These are phyloP conservation scores for Cercospora sp. DNA, from an alignment of 2,329 filamentous ascomycete species.

Conservation along the genomic window DNA sequence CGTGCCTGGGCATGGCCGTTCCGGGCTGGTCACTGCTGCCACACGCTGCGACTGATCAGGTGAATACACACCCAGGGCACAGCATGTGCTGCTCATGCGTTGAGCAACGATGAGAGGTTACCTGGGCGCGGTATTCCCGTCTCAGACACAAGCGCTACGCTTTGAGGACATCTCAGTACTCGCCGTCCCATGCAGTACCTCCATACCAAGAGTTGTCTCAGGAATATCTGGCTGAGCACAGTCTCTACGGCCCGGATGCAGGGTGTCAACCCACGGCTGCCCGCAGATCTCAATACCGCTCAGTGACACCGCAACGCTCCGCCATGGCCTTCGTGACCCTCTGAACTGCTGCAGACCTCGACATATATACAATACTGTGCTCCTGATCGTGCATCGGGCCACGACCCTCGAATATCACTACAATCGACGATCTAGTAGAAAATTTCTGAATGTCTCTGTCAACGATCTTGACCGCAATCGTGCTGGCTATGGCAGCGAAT, in stretches of 20 bases:
- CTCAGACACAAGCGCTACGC: neutral
- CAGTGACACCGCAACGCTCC: neutral
- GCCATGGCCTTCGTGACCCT: neutral
- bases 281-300: slow-evolving; percentile 1
- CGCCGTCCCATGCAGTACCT: neutral
- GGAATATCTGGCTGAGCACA: neutral
- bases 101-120: neutral
- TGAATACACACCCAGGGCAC: neutral
- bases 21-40: neutral
- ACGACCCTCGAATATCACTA: neutral
- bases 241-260: neutral
- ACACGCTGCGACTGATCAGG: neutral
- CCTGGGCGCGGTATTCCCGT: neutral
- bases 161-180: neutral
- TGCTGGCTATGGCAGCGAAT: neutral
- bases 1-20: neutral
- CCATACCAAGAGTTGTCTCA: neutral
- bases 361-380: neutral
- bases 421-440: neutral
- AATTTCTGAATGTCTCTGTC: neutral
- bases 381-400: neutral
- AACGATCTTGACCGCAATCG: neutral
- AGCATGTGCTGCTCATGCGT: neutral
- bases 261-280: neutral
- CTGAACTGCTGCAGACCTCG: neutral